Evolutionary conservation across 805 yeast genomes (phyloP).

Genomic region (Trichomonascus vanleenenianus): DNA sequence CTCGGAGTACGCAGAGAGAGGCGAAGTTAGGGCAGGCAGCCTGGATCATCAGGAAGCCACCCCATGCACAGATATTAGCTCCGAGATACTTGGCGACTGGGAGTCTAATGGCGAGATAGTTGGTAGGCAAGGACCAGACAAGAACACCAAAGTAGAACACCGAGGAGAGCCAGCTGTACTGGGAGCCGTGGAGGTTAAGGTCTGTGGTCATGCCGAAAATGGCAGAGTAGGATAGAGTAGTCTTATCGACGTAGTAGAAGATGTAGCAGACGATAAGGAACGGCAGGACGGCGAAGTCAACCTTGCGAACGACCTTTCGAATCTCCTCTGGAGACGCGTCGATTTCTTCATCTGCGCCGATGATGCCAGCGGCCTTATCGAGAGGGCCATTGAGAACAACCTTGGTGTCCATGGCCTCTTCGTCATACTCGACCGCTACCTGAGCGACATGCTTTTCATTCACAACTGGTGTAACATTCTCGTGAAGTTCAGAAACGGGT

Average conservation of each 20-base stretch:
- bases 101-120: slow-evolving; percentile 29
- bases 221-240: slow-evolving; percentile 44
- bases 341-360: not conserved
- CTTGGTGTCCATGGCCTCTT: no score
- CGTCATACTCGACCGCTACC: no score
- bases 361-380: not conserved
- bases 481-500: no score
- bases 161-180: slow-evolving; percentile 39
- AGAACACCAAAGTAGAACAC: slow-evolving; percentile 42
- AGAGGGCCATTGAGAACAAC: no score
- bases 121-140: slow-evolving; percentile 38
- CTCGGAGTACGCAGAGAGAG: slow-evolving; percentile 10
- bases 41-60: slow-evolving; percentile 12
- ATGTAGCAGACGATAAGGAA: slow-evolving; percentile 11
- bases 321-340: slow-evolving; percentile 4
- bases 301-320: slow-evolving; percentile 9
- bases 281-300: slow-evolving; percentile 12
- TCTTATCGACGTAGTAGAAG: slow-evolving; percentile 36
- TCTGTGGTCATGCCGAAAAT: slow-evolving; percentile 42
- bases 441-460: no score
- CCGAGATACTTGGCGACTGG: slow-evolving; percentile 19
- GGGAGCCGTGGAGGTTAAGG: slow-evolving; percentile 32
- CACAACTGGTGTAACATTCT: no score
- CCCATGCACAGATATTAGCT: slow-evolving; percentile 14
- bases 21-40: slow-evolving; percentile 13